Conservation (phyloP, 2,329 filamentous ascomycete genomes). For the Fusarium tuaranense region DNA sequence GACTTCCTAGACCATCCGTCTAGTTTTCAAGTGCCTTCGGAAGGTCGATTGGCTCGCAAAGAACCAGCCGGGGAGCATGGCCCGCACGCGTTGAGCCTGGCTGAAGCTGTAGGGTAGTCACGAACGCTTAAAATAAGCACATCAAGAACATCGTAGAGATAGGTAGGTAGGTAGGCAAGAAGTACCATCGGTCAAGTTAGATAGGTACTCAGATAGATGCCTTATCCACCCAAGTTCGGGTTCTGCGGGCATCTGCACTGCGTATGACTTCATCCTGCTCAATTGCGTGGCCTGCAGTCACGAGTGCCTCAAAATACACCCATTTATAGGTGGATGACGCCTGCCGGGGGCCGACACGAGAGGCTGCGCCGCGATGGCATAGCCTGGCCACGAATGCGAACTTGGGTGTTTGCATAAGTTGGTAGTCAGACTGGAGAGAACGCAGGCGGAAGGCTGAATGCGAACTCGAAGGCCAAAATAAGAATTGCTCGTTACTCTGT, state of each 20-base stretch:
- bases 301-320: neutral
- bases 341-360: conserved; percentile 17
- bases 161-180: neutral
- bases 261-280: neutral
- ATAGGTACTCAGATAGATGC: neutral
- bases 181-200: neutral
- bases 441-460: neutral
- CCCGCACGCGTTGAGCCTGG: neutral
- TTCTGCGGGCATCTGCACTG: neutral
- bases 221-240: neutral
- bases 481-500: neutral
- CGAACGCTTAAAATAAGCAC: neutral
- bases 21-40: neutral
- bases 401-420: neutral
- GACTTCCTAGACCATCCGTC: neutral
- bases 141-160: neutral
- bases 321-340: conserved; percentile 3
- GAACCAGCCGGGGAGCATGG: neutral
- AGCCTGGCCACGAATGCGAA: neutral
- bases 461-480: neutral
- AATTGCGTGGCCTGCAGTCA: conserved; percentile 15
- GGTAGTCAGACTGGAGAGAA: neutral
- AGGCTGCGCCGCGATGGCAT: conserved; percentile 24
- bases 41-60: neutral
- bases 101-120: neutral